These are phyloP conservation scores for Monilinia aucupariae DNA, from an alignment of 2,329 filamentous ascomycete genomes.

Conservation along the genomic window DNA sequence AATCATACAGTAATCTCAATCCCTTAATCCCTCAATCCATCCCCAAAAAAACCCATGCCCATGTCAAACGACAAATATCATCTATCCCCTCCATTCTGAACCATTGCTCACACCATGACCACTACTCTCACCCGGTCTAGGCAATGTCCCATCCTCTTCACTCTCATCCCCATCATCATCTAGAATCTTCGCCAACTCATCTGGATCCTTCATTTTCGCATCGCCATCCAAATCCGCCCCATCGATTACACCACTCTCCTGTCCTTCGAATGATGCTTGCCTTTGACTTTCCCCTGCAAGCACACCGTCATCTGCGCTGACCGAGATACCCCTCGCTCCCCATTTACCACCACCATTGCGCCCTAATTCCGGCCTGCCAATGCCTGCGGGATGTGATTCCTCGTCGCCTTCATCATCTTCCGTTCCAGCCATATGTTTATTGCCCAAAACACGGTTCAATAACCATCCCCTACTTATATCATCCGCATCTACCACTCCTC, in stretches of 20 bases:
- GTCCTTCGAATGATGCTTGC: slow-evolving; percentile 36
- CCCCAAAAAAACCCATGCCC: no score
- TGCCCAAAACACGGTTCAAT: slow-evolving; percentile 70
- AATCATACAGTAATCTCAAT: background rate
- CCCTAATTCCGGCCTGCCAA: slow-evolving; percentile 14
- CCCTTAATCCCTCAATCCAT: no score
- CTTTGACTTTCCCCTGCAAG: slow-evolving; percentile 46
- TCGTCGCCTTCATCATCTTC: slow-evolving; percentile 30
- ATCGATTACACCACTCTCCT: slow-evolving; percentile 43
- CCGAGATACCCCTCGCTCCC: slow-evolving; percentile 60
- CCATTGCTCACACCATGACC: slow-evolving; percentile 11
- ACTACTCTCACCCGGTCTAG: background rate
- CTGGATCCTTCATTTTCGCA: slow-evolving; percentile 61
- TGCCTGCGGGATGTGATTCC: slow-evolving; percentile 23
- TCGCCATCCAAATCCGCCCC: slow-evolving; percentile 49
- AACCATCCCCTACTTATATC: slow-evolving; percentile 84
- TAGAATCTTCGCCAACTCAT: slow-evolving; percentile 56
- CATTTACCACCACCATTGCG: slow-evolving; percentile 38
- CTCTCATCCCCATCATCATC: slow-evolving; percentile 48
- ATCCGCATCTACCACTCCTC: slow-evolving; percentile 83
- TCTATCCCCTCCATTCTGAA: slow-evolving; percentile 9
- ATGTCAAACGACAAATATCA: background rate
- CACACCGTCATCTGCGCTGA: slow-evolving; percentile 59
- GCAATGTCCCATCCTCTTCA: slow-evolving; percentile 16
- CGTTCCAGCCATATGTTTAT: slow-evolving; percentile 50